A percentile compares a stretch with the other conserved stretches of the same genome.
Conservation (phyloP, 768 basidiomycete species). For the Tubosaeta sp. region DNA sequence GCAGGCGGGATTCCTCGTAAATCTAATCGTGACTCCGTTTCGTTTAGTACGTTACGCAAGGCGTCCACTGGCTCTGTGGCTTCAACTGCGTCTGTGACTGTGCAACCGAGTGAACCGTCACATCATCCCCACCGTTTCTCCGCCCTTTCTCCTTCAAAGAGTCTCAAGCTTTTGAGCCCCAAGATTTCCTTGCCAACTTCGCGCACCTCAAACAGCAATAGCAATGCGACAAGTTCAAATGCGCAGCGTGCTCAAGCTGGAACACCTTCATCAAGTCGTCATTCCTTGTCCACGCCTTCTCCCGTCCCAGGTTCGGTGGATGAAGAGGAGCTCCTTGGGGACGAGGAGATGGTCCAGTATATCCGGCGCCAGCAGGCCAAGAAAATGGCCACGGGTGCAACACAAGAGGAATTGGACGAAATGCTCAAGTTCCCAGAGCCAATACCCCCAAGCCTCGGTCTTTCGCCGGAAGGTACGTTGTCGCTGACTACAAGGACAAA, state of each 20-base stretch:
- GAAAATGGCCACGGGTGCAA: conserved; percentile 76
- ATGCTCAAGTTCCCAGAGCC: conserved; percentile 93
- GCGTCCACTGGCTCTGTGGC: conserved; percentile 79
- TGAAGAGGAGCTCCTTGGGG: conserved; percentile 84
- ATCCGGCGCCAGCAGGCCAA: conserved; percentile 87
- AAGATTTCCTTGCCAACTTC: conserved; percentile 64
- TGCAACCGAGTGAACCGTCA: conserved; percentile 36
- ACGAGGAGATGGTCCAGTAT: conserved; percentile 97
- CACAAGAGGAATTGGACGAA: conserved; percentile 83
- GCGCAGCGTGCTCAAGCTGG: conserved; percentile 51
- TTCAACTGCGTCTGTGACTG: conserved; percentile 54
- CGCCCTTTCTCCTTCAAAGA: conserved; percentile 79
- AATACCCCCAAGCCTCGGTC: conserved; percentile 58
- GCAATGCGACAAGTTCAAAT: conserved; percentile 33
- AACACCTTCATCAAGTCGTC: conserved; percentile 66
- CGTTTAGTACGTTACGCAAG: conserved; percentile 74
- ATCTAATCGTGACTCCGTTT: conserved; percentile 72
- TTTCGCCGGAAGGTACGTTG: conserved; percentile 66
- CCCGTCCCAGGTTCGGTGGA: conserved; percentile 74
- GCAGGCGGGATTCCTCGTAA: conserved; percentile 55
- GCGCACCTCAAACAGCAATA: conserved; percentile 45
- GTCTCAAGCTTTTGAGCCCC: conserved; percentile 75
- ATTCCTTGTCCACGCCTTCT: conserved; percentile 80
- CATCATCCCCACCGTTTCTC: conserved; percentile 66
- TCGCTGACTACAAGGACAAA: not conserved